These are phyloP conservation scores for Penicillium soppii DNA, from an alignment of 495 filamentous ascomycete genomes.

Conservation along the genomic window DNA sequence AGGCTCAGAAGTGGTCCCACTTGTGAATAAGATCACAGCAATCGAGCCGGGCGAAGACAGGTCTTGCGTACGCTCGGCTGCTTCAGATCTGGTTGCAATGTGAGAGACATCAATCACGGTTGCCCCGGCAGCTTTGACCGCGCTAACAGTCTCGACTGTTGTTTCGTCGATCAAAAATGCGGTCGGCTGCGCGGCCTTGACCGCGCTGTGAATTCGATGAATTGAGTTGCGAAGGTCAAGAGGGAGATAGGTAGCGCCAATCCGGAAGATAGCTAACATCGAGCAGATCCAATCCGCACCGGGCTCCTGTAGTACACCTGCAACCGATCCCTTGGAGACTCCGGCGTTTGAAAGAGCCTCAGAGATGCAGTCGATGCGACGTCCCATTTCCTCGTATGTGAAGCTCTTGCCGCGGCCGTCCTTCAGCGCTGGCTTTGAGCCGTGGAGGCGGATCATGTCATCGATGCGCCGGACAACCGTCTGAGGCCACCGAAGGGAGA, in stretches of 20 bases:
- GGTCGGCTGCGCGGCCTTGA: background rate
- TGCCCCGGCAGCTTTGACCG: background rate
- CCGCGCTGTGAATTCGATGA: constrained; percentile 15
- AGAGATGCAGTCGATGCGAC: constrained; percentile 7
- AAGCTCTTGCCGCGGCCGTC: constrained; percentile 11
- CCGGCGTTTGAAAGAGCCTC: constrained; percentile 3
- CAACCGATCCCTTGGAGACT: constrained; percentile 1
- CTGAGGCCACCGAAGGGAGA: constrained; percentile 26
- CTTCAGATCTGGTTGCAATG: background rate
- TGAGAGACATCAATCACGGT: background rate
- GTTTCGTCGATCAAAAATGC: background rate
- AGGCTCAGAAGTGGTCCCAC: constrained; percentile 32
- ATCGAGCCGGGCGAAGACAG: background rate
- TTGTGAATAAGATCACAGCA: constrained; percentile 38
- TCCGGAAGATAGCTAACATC: constrained; percentile 48
- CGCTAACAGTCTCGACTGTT: background rate
- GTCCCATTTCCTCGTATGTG: constrained; percentile 15
- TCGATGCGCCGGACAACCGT: constrained; percentile 36
- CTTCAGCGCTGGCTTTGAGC: constrained; percentile 10
- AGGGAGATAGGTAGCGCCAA: constrained; percentile 53
- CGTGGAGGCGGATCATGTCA: constrained; percentile 8
- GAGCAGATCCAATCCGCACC: constrained; percentile 43
- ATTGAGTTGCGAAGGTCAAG: constrained; percentile 42
- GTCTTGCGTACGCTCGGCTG: too few species aligned
- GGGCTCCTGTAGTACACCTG: constrained; percentile 26